These are phyloP conservation scores for Beauveria australis DNA, from an alignment of 2,329 filamentous ascomycete species.

Conservation along the genomic window DNA sequence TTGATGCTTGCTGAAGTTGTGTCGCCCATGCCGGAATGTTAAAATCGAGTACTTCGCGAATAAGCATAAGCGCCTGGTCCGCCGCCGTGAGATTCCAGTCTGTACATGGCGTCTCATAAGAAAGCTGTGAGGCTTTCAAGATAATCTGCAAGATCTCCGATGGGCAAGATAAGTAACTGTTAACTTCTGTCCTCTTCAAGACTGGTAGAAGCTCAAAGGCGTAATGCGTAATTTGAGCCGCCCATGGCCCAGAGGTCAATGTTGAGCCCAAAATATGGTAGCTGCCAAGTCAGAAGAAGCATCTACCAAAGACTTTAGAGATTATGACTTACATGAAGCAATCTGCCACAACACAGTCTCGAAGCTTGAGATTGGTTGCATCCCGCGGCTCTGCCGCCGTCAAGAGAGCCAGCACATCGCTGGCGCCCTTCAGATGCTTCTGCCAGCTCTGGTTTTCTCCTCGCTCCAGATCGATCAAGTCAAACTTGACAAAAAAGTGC, in stretches of 20 bases:
- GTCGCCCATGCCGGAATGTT: conserved; percentile 35
- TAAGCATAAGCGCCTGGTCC: conserved; percentile 30
- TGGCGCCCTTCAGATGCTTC: conserved; percentile 37
- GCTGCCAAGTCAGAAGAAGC: conserved; percentile 19
- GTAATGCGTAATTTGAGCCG: conserved; percentile 30
- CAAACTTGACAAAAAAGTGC: conserved; percentile 43
- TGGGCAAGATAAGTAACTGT: conserved; percentile 35
- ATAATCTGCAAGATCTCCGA: conserved; percentile 37
- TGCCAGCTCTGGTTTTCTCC: conserved; percentile 35
- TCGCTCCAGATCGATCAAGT: conserved; percentile 40
- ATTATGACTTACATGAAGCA: conserved; percentile 34
- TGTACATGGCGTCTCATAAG: conserved; percentile 27
- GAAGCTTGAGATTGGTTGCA: conserved; percentile 27
- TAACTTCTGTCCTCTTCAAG: conserved; percentile 33
- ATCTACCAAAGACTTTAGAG: neutral
- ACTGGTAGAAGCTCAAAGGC: conserved; percentile 31
- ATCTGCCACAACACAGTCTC: conserved; percentile 40
- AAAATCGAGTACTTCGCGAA: conserved; percentile 33
- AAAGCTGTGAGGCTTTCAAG: conserved; percentile 35
- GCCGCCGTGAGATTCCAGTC: conserved; percentile 25
- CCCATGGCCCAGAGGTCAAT: conserved; percentile 27
- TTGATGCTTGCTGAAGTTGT: conserved; percentile 26
- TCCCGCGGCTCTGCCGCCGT: conserved; percentile 21
- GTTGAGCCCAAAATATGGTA: conserved; percentile 35
- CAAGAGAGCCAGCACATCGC: conserved; percentile 31